Evolutionary conservation across 768 basidiomycete species (phyloP).

Genomic region (Boletus bicolor): DNA sequence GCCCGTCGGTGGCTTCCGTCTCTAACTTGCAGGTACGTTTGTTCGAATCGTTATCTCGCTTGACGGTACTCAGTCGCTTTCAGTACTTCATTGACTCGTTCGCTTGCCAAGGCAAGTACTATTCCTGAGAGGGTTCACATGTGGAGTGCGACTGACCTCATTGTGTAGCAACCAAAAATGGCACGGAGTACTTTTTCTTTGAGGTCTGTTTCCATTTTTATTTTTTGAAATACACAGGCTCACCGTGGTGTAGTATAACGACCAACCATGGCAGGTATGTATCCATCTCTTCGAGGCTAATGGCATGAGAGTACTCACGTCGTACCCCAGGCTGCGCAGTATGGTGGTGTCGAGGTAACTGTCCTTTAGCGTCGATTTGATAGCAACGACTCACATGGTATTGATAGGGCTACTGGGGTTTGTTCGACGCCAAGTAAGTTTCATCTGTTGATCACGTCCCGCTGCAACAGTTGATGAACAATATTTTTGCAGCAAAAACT

Average conservation of each 20-base stretch:
- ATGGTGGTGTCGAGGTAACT: constrained; percentile 73
- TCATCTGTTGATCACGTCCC: not conserved
- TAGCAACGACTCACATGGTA: constrained; percentile 1
- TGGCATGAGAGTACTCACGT: constrained; percentile 12
- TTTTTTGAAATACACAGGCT: not conserved
- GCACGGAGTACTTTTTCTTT: constrained; percentile 86
- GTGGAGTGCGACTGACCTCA: constrained; percentile 5
- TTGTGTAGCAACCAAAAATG: constrained; percentile 62
- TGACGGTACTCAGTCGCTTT: constrained; percentile 5
- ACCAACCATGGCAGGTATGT: constrained; percentile 79
- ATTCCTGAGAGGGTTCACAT: not conserved
- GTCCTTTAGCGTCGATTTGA: constrained; percentile 2
- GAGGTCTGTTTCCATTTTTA: constrained; percentile 42
- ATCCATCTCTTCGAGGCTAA: not conserved
- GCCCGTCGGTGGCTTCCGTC: constrained; percentile 60
- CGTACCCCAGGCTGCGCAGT: constrained; percentile 46
- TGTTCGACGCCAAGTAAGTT: constrained; percentile 57
- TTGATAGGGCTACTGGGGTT: constrained; percentile 55
- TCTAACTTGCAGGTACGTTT: constrained; percentile 53
- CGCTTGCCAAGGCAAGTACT: constrained; percentile 51
- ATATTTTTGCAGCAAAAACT: constrained; percentile 47
- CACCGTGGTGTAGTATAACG: constrained; percentile 48
- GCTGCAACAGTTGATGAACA: constrained; percentile 25
- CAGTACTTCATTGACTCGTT: constrained; percentile 83
- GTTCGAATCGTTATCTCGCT: not conserved